These are phyloP conservation scores for Phylloporus sp. DNA, from an alignment of 768 basidiomycete genomes.

Conservation along the genomic window DNA sequence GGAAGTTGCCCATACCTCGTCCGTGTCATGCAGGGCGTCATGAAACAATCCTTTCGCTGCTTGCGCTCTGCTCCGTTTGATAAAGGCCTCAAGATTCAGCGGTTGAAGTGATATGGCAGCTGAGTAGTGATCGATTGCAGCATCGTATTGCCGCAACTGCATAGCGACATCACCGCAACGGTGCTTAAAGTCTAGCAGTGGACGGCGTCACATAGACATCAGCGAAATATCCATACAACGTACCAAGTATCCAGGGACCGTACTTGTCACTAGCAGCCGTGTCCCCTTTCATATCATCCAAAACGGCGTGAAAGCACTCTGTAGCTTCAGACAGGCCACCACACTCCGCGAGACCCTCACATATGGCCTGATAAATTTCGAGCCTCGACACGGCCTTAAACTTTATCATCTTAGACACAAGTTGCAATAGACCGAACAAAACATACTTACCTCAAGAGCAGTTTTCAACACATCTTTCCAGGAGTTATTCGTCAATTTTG, in stretches of 20 bases:
- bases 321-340: not conserved
- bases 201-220: too few relatives aligned
- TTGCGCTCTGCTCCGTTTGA: slow-evolving; percentile 8
- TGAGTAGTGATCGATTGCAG: slow-evolving; percentile 5
- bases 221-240: not conserved
- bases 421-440: not conserved
- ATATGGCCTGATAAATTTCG: not conserved
- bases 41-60: slow-evolving; percentile 1
- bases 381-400: not conserved
- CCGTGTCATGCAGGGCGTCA: slow-evolving; percentile 6
- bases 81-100: not conserved
- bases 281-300: not conserved
- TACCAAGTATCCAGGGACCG: not conserved
- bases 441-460: not conserved
- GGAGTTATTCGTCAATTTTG: not conserved
- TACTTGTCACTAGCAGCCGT: not conserved
- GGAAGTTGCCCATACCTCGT: not conserved
- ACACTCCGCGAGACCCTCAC: slow-evolving; percentile 1
- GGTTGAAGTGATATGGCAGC: slow-evolving; percentile 1
- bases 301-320: not conserved
- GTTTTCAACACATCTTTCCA: slow-evolving; percentile 1
- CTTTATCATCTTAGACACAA: not conserved
- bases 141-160: slow-evolving; percentile 1
- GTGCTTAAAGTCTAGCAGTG: not conserved
- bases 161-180: slow-evolving; percentile 7